phyloP scores from a whole-genome alignment of 345 rosid species.

The Viola odorata region DNA sequence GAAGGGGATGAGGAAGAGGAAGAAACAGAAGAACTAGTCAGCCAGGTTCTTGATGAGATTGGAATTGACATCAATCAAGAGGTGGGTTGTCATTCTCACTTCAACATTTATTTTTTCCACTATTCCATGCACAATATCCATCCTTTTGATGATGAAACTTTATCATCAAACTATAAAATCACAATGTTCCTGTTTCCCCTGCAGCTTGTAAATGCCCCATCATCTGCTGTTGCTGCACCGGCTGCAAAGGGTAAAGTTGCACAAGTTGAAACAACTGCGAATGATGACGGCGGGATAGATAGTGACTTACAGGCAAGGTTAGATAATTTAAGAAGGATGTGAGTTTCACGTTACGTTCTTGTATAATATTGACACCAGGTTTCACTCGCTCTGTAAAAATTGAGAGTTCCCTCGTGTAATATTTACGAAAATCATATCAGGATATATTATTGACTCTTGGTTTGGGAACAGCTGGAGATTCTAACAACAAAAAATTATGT shows the following conservation, averaged over 20 bases:
- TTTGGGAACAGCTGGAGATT: neutral
- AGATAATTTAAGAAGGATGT: constrained; percentile 84
- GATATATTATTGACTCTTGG: neutral
- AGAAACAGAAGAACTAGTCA: constrained; percentile 85
- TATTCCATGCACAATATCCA: neutral
- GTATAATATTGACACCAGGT: constrained; percentile 19
- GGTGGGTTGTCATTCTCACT: constrained; percentile 32
- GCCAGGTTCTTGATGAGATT: constrained; percentile 87
- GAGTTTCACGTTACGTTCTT: constrained; percentile 14
- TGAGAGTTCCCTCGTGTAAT: constrained; percentile 18
- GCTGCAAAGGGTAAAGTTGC: constrained; percentile 63
- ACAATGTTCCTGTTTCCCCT: constrained; percentile 2
- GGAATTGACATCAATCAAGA: constrained; percentile 84
- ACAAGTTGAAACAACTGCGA: constrained; percentile 57
- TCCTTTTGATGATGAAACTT: neutral
- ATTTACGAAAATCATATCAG: constrained; percentile 13
- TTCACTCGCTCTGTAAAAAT: neutral
- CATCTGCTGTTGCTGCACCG: constrained; percentile 65
- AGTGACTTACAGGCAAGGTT: constrained; percentile 83
- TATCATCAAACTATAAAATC: neutral
- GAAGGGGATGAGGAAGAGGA: constrained; percentile 95
- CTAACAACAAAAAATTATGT: neutral
- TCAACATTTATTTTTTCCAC: neutral
- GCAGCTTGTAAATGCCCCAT: constrained; percentile 85
- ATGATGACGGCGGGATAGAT: constrained; percentile 67